Evolutionary conservation across 768 basidiomycete genomes (phyloP).

Genomic region (Pilatotrama ljubarskyi): DNA sequence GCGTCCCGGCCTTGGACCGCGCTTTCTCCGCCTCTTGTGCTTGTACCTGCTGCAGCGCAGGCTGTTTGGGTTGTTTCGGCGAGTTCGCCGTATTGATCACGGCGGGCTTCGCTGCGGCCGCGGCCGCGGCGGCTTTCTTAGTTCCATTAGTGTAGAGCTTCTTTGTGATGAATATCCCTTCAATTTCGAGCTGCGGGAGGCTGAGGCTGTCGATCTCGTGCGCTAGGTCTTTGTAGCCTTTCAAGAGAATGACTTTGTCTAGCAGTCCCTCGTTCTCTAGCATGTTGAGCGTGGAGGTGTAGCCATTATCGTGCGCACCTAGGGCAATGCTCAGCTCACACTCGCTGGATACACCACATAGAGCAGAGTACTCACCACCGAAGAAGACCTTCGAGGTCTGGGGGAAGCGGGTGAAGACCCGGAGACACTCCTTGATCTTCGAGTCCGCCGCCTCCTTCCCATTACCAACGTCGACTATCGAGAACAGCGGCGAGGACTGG

Average conservation of each 20-base stretch:
- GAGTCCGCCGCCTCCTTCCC: constrained; percentile 45
- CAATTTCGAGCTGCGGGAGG: constrained; percentile 36
- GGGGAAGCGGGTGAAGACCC: constrained; percentile 55
- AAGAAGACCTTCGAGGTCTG: constrained; percentile 43
- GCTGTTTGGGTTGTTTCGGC: constrained; percentile 5
- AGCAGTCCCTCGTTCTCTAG: constrained; percentile 41
- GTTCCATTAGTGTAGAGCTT: constrained; percentile 26
- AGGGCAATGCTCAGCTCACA: neutral
- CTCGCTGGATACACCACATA: no score
- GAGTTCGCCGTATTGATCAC: constrained; percentile 1
- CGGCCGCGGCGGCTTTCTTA: constrained; percentile 12
- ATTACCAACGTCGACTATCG: constrained; percentile 43
- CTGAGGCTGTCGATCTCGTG: constrained; percentile 34
- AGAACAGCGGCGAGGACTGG: constrained; percentile 42
- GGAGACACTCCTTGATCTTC: constrained; percentile 51
- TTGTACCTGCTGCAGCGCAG: constrained; percentile 9
- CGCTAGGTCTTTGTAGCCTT: constrained; percentile 41
- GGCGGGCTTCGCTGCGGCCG: neutral
- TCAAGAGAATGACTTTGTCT: constrained; percentile 40
- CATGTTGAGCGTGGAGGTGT: constrained; percentile 38
- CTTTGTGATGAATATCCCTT: constrained; percentile 38
- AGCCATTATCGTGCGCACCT: constrained; percentile 45
- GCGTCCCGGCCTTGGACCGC: constrained; percentile 16
- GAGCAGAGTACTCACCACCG: constrained; percentile 29
- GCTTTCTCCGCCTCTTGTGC: constrained; percentile 32